Percentiles rank a stretch among this genome's conserved stretches.
Evolutionary conservation across 2,329 filamentous ascomycete species (phyloP).

Genomic region (Rutstroemia sp.): DNA sequence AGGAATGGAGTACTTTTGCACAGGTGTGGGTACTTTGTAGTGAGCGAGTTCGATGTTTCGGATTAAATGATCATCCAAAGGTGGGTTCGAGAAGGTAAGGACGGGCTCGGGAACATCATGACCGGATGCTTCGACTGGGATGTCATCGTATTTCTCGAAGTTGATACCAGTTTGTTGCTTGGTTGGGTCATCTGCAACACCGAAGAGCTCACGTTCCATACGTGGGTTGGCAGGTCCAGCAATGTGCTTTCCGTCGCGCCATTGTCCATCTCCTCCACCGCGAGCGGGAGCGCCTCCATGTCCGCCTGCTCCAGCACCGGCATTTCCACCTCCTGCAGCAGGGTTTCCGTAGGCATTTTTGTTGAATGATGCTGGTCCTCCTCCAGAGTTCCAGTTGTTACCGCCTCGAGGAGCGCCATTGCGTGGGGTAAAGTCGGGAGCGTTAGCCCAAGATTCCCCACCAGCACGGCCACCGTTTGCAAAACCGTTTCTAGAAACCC

Average conservation of each 20-base stretch:
- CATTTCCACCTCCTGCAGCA: conserved; percentile 4
- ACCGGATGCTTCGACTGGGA: conserved; percentile 94
- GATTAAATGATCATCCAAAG: conserved; percentile 88
- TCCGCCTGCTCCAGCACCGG: conserved; percentile 22
- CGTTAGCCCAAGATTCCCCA: conserved; percentile 29
- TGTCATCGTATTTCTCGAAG: conserved; percentile 99
- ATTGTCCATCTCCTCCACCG: conserved; percentile 90
- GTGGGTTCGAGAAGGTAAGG: conserved; percentile 84
- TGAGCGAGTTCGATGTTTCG: conserved; percentile 88
- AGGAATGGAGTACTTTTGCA: conserved; percentile 98
- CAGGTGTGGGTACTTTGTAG: conserved; percentile 93
- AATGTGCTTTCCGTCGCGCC: conserved; percentile 95
- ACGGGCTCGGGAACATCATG: conserved; percentile 90
- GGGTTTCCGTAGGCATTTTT: conserved; percentile 49
- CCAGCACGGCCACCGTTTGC: conserved; percentile 26
- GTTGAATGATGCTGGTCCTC: conserved; percentile 33
- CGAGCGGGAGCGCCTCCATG: conserved; percentile 45
- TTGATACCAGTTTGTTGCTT: conserved; percentile 99
- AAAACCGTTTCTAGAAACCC: conserved; percentile 38
- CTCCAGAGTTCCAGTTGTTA: conserved; percentile 31
- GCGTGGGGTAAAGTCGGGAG: conserved; percentile 32
- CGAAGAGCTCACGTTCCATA: conserved; percentile 92
- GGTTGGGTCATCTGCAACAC: conserved; percentile 78
- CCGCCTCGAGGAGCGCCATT: conserved; percentile 28
- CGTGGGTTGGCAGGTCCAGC: conserved; percentile 82